A percentile compares a stretch with the other conserved stretches of the same genome.
phyloP scores from a whole-genome alignment of 176 grass and related monocot genomes.

The Hordeum marinum region DNA sequence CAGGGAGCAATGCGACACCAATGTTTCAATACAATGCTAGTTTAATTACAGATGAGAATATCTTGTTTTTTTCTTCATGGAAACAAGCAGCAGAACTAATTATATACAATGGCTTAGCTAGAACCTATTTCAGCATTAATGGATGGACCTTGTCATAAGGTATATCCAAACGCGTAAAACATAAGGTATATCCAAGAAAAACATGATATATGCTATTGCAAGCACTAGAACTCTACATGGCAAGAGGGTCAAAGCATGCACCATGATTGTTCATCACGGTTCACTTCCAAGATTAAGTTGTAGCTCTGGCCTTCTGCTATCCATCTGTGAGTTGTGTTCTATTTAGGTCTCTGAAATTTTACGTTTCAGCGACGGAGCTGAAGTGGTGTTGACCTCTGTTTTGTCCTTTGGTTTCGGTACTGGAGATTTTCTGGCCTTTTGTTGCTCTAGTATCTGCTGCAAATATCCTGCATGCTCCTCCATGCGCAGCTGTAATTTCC shows the following conservation, averaged over 20 bases:
- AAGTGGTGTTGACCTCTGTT: neutral
- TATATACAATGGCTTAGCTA: constrained; percentile 7
- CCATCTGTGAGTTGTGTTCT: constrained; percentile 13
- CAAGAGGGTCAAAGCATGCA: neutral
- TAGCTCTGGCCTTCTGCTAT: constrained; percentile 37
- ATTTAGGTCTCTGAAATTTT: constrained; percentile 18
- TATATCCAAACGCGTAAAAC: constrained; percentile 18
- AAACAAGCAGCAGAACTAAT: no score
- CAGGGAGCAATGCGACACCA: no score
- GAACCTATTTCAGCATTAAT: constrained; percentile 14
- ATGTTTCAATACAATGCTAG: no score
- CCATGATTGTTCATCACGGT: constrained; percentile 14
- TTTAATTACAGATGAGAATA: no score
- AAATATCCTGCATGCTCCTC: constrained; percentile 83
- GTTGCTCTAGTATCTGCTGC: constrained; percentile 76
- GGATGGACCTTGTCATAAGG: neutral
- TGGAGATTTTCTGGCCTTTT: constrained; percentile 36
- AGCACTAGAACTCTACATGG: constrained; percentile 9
- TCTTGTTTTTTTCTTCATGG: no score
- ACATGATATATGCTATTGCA: neutral
- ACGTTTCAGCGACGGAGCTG: neutral
- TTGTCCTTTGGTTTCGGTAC: neutral
- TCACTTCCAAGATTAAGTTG: constrained; percentile 31
- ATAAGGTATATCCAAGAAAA: no score
- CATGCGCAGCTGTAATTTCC: constrained; percentile 60